Percentiles rank a stretch among this genome's conserved stretches.
These are phyloP conservation scores for Magnolia sinica DNA, from an alignment of 164 flowering plant genomes.

Conservation along the genomic window DNA sequence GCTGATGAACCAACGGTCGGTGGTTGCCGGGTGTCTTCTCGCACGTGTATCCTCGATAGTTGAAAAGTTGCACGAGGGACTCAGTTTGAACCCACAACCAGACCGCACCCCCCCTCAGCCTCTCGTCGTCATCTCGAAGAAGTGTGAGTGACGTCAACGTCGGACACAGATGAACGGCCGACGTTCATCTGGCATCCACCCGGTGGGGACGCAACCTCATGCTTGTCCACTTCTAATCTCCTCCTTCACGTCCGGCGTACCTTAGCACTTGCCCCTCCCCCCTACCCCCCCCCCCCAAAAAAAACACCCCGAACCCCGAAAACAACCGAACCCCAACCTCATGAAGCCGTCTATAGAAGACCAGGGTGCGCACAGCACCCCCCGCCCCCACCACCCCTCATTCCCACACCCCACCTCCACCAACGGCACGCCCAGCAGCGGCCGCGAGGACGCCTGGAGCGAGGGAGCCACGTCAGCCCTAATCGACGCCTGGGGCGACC, in stretches of 20 bases:
- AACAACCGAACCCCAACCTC: too few relatives aligned
- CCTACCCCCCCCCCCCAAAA: neutral
- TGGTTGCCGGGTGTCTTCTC: too few relatives aligned
- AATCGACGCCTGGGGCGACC: conserved; percentile 81
- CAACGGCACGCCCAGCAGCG: conserved; percentile 9
- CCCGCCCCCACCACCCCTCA: conserved; percentile 7
- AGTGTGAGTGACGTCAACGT: conserved; percentile 31
- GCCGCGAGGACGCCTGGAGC: conserved; percentile 79
- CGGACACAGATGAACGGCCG: conserved; percentile 35
- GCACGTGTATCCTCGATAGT: too few relatives aligned
- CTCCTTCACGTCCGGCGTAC: conserved; percentile 22
- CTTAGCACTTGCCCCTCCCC: conserved; percentile 17
- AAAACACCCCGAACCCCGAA: too few relatives aligned
- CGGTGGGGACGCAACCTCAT: conserved; percentile 1
- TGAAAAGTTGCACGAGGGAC: too few relatives aligned
- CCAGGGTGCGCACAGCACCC: conserved; percentile 11
- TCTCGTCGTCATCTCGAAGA: too few relatives aligned
- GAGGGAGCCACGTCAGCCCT: conserved; percentile 65
- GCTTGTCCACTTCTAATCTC: neutral
- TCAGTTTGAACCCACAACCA: too few relatives aligned
- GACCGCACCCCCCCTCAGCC: too few relatives aligned
- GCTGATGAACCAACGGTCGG: too few relatives aligned
- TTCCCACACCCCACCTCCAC: conserved; percentile 8
- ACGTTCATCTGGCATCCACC: conserved; percentile 12
- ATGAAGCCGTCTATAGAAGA: conserved; percentile 16